Conservation (phyloP, 23 red algal species). For the Gracilariopsis chorda region DNA sequence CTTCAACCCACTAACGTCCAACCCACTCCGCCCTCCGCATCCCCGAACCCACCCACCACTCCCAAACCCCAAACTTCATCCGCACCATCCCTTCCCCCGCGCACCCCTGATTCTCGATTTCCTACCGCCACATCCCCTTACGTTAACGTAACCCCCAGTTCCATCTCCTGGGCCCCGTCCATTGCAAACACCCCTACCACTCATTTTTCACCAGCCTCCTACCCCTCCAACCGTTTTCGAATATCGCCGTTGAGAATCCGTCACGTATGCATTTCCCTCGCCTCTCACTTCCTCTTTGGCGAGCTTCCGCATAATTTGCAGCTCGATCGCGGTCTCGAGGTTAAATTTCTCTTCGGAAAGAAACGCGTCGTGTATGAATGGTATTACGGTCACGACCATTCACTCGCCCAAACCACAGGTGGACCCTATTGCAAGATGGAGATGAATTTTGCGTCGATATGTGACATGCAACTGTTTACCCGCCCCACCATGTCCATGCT, state of each 20-base stretch:
- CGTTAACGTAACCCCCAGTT: constrained; percentile 12
- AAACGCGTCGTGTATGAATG: constrained; percentile 66
- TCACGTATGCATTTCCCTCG: background rate
- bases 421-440: constrained; percentile 64
- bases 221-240: constrained; percentile 18
- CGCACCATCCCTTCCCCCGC: background rate
- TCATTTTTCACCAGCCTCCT: background rate
- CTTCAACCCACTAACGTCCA: background rate
- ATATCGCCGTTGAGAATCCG: constrained; percentile 58
- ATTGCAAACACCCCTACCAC: background rate
- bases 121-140: background rate
- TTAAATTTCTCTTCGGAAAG: constrained; percentile 72
- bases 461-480: constrained; percentile 2
- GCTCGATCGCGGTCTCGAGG: constrained; percentile 45
- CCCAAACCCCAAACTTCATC: background rate
- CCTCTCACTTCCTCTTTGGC: background rate
- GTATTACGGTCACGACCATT: constrained; percentile 53
- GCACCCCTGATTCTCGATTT: background rate
- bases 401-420: constrained; percentile 22
- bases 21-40: background rate
- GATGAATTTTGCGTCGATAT: constrained; percentile 34
- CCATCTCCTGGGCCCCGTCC: constrained; percentile 41
- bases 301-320: constrained; percentile 23
- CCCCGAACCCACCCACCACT: background rate
- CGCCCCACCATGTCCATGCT: constrained; percentile 23